Conservation (phyloP, 2,329 filamentous ascomycete genomes). For the Microcyclospora pomicola region DNA sequence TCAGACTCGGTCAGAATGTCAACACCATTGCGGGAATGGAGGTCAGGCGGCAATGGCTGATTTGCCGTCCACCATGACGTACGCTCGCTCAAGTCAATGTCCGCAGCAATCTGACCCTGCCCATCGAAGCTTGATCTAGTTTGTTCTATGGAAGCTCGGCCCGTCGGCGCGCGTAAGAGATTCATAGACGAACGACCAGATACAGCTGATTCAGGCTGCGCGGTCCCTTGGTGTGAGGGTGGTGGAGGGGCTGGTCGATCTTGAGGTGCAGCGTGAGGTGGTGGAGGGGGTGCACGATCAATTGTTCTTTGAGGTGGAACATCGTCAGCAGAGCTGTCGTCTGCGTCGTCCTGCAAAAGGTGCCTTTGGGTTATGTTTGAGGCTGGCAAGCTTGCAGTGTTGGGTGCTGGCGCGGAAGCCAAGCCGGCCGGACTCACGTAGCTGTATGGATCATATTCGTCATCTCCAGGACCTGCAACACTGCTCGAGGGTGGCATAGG, state of each 20-base stretch:
- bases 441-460: constrained; percentile 56
- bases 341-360: constrained; percentile 19
- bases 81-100: constrained; percentile 62
- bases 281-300: constrained; percentile 22
- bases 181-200: constrained; percentile 39
- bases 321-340: constrained; percentile 30
- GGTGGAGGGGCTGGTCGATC: constrained; percentile 33
- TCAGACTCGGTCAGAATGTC: constrained; percentile 76
- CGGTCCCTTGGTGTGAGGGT: constrained; percentile 31
- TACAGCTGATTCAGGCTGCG: constrained; percentile 25
- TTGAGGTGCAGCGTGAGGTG: constrained; percentile 22
- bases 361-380: constrained; percentile 19
- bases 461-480: constrained; percentile 29
- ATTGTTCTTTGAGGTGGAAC: constrained; percentile 24
- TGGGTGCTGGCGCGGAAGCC: constrained; percentile 19
- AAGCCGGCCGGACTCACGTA: constrained; percentile 24
- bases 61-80: constrained; percentile 81
- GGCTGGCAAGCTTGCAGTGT: constrained; percentile 20
- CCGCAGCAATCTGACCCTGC: constrained; percentile 72
- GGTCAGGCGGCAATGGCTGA: constrained; percentile 62
- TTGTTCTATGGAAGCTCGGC: constrained; percentile 59
- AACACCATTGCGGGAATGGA: constrained; percentile 60
- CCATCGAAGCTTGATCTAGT: constrained; percentile 58
- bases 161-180: constrained; percentile 38
- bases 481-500: constrained; percentile 41